phyloP scores from a whole-genome alignment of 257 asterid genomes.

The Fraxinus pennsylvanica region DNA sequence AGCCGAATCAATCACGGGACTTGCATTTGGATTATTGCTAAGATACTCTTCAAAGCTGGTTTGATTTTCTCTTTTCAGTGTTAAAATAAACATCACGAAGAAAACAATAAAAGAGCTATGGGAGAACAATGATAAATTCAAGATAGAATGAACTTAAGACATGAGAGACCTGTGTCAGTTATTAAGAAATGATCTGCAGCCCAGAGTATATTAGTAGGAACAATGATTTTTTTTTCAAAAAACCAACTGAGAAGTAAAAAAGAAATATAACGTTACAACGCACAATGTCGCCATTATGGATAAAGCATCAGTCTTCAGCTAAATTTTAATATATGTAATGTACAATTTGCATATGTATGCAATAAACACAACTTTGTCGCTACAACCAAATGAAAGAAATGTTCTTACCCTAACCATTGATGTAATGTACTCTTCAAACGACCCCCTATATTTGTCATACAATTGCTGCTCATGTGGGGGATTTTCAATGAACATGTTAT shows the following conservation, averaged over 20 bases:
- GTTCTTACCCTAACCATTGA: constrained; percentile 56
- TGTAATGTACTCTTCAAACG: constrained; percentile 76
- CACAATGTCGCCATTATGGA: background rate
- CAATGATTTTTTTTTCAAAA: background rate
- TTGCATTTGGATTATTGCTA: too few relatives aligned
- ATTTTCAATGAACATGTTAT: constrained; percentile 97
- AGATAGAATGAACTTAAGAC: background rate
- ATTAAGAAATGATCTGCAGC: background rate
- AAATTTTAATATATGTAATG: background rate
- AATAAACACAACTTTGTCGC: too few relatives aligned
- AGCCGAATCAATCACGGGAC: constrained; percentile 89
- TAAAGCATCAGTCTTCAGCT: background rate
- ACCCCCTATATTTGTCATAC: constrained; percentile 82
- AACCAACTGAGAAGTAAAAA: background rate
- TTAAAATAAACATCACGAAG: background rate
- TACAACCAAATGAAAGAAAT: constrained; percentile 2
- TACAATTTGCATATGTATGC: background rate
- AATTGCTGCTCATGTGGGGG: constrained; percentile 95
- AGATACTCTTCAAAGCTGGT: too few relatives aligned
- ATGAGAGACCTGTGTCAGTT: background rate
- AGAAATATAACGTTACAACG: background rate
- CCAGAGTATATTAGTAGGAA: background rate
- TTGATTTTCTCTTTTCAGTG: constrained; percentile 87
- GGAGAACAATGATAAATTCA: background rate
- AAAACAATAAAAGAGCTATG: background rate